Evolutionary conservation across 1,139 yeast species (phyloP).

Genomic region (Geotrichum aggregatum): DNA sequence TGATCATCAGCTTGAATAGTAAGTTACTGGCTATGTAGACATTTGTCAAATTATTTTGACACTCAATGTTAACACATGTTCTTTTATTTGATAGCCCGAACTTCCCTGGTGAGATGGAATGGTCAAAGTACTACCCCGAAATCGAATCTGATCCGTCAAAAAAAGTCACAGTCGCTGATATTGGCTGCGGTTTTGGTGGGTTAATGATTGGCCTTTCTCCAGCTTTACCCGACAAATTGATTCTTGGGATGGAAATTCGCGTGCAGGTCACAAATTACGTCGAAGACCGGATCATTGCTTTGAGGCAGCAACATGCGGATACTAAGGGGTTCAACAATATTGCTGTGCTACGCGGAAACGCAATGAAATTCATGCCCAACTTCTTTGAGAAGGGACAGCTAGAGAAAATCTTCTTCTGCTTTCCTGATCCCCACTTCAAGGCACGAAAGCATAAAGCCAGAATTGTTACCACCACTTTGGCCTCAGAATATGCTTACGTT

Average conservation of each 20-base stretch:
- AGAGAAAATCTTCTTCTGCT: slow-evolving; percentile 91
- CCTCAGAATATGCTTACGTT: slow-evolving; percentile 89
- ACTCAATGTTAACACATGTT: neutral
- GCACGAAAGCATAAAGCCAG: slow-evolving; percentile 97
- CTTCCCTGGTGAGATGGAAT: slow-evolving; percentile 78
- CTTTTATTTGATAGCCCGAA: slow-evolving; percentile 45
- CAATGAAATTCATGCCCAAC: slow-evolving; percentile 95
- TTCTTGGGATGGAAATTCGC: slow-evolving; percentile 94
- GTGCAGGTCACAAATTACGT: slow-evolving; percentile 97
- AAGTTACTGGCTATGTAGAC: slow-evolving; percentile 17
- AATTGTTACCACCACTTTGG: slow-evolving; percentile 80
- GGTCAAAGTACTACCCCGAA: slow-evolving; percentile 72
- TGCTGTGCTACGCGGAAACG: slow-evolving; percentile 87
- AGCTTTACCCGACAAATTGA: slow-evolving; percentile 63
- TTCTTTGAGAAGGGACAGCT: slow-evolving; percentile 72
- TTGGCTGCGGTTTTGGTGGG: slow-evolving; percentile 99
- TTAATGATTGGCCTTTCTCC: slow-evolving; percentile 75
- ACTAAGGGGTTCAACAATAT: slow-evolving; percentile 62
- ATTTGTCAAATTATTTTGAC: too few species aligned
- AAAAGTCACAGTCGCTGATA: slow-evolving; percentile 84
- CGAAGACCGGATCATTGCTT: slow-evolving; percentile 87
- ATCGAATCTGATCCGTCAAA: slow-evolving; percentile 35
- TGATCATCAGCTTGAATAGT: slow-evolving; percentile 83
- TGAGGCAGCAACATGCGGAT: slow-evolving; percentile 54
- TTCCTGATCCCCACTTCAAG: slow-evolving; percentile 98